phyloP scores from a whole-genome alignment of 169 alveolate genomes.

The Neospora caninum region DNA sequence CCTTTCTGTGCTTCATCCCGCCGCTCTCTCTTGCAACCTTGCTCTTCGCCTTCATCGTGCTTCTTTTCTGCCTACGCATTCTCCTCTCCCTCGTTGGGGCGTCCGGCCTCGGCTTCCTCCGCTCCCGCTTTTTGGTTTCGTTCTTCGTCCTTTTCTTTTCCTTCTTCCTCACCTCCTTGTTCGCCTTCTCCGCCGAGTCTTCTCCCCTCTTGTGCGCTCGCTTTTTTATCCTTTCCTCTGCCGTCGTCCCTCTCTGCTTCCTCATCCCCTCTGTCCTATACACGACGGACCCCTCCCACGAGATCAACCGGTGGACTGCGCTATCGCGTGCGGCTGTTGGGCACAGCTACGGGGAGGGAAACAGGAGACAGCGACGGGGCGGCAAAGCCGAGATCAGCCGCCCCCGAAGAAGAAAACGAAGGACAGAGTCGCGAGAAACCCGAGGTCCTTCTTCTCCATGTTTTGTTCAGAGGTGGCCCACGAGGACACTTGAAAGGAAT shows the following conservation, averaged over 20 bases:
- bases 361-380: background rate
- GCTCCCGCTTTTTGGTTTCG: background rate
- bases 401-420: background rate
- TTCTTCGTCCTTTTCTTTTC: background rate
- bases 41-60: too few species aligned
- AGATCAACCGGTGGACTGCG: background rate
- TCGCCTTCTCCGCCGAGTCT: background rate
- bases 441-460: conserved; percentile 28
- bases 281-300: background rate
- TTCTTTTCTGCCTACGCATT: too few species aligned
- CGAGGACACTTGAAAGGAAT: conserved; percentile 25
- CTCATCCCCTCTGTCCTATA: background rate
- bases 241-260: background rate
- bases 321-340: background rate
- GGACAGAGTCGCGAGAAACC: background rate
- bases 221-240: background rate
- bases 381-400: background rate
- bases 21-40: too few species aligned
- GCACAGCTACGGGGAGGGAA: background rate
- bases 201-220: background rate
- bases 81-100: too few species aligned
- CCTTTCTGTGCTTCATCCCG: too few species aligned
- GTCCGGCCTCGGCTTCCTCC: background rate
- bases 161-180: background rate
- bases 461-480: background rate